Evolutionary conservation across 1,284 basidiomycete genomes (phyloP), one percentile per base, ranked within the genome.

Genomic region (Leccinum huronense): DNA sequence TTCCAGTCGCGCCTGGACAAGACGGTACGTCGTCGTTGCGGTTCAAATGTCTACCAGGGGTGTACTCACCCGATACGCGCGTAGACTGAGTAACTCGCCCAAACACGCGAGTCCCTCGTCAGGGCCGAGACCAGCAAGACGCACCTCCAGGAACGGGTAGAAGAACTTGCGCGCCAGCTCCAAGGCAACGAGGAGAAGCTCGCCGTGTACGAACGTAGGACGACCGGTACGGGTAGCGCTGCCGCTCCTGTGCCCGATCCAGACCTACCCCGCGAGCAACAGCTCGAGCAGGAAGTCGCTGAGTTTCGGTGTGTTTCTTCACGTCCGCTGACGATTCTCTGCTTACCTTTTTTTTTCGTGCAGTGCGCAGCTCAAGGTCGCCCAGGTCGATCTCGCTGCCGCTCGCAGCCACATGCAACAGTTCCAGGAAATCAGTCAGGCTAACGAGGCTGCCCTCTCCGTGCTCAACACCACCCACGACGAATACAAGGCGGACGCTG

Each of bases 131-230:
- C 91, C 0, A 92, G 87, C 77, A 89, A 88, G 73, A 87, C 84
- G 57, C 93, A 95, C 72, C 83, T 94, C 11, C 88, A 94, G 73
- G 85, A 89, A 65, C 89, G 90, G 33, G 84, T 91, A 3, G 86
- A 88, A 23, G 89, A 92, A 48, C 79, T 96, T 16, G 79, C 81
- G 5, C 83, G 84, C 57, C 89, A 93, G 69, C 77, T 94, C 8
- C 86, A 90, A 66, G 88, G 91, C 42, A 88, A 88, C 64, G 84
- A 89, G 61, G 92, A 94, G 80, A 94, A 94, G 76, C 83, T 96
- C 27, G 82, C 91, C 3, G 90, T 96, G 2, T 96, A 94, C 70
- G 94, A 96, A 73, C 86, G 92, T 27, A 82, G 91, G 57, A 72
- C 86, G 0, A 75, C 59, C 0, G 65, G 77, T 58, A 69, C 76